These are phyloP conservation scores for Ustulina deusta DNA, from an alignment of 2,329 filamentous ascomycete species.

Conservation along the genomic window DNA sequence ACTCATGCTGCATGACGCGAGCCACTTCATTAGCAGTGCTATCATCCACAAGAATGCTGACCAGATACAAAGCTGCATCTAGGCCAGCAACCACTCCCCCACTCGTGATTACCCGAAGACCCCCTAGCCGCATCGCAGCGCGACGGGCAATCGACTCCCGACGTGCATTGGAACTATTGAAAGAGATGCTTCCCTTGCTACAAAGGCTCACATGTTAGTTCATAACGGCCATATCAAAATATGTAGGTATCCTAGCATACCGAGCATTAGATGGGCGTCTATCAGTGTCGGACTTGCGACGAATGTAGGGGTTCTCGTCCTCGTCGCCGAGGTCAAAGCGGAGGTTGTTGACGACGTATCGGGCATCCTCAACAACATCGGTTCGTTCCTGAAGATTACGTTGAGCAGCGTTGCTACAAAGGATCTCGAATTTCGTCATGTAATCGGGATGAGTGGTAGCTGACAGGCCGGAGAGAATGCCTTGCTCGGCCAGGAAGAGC, in stretches of 20 bases:
- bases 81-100: slow-evolving; percentile 84
- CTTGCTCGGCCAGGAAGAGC: slow-evolving; percentile 80
- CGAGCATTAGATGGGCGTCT: slow-evolving; percentile 71
- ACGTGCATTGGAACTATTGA: slow-evolving; percentile 78
- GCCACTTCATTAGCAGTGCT: slow-evolving; percentile 81
- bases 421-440: slow-evolving; percentile 82
- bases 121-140: slow-evolving; percentile 77
- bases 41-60: slow-evolving; percentile 83
- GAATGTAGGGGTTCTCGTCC: slow-evolving; percentile 86
- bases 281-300: slow-evolving; percentile 76
- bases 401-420: slow-evolving; percentile 79
- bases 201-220: slow-evolving; percentile 43
- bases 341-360: slow-evolving; percentile 92
- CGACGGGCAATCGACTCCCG: slow-evolving; percentile 85
- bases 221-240: background rate
- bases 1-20: slow-evolving; percentile 81
- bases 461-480: slow-evolving; percentile 81
- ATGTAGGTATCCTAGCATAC: slow-evolving; percentile 55
- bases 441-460: slow-evolving; percentile 87
- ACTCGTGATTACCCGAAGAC: slow-evolving; percentile 80
- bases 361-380: slow-evolving; percentile 82
- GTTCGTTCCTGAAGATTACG: slow-evolving; percentile 80
- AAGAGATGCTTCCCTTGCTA: slow-evolving; percentile 86
- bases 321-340: slow-evolving; percentile 86
- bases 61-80: slow-evolving; percentile 86